Conservation (phyloP, 805 yeast genomes). For the Ogataea pignaliae region DNA sequence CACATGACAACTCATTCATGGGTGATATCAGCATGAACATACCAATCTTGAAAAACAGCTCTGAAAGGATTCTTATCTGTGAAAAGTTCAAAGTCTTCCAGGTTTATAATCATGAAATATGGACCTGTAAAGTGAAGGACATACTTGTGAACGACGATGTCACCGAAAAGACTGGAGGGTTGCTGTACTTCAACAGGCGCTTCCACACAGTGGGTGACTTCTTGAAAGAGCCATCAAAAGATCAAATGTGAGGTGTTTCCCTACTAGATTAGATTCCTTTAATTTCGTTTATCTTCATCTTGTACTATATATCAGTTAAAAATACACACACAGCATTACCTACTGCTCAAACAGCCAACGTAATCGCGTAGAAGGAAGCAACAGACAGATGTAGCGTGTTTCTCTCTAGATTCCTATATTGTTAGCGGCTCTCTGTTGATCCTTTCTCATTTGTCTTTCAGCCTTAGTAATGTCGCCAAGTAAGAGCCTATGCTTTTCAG, state of each 20-base stretch:
- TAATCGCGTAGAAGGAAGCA: no score
- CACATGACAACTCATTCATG: conserved; percentile 8
- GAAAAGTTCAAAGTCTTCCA: conserved; percentile 44
- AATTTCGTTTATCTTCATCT: no score
- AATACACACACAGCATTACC: no score
- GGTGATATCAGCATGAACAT: conserved; percentile 28
- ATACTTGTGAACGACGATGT: conserved; percentile 33
- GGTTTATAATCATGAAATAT: conserved; percentile 84
- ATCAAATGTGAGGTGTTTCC: not conserved
- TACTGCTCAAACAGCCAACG: no score
- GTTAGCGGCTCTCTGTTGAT: conserved; percentile 3
- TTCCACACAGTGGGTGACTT: conserved; percentile 43
- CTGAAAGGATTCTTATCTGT: conserved; percentile 63
- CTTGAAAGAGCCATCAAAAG: conserved; percentile 12
- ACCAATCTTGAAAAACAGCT: conserved; percentile 50
- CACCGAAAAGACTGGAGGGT: conserved; percentile 51
- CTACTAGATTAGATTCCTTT: not conserved
- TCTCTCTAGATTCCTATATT: no score
- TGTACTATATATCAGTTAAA: no score
- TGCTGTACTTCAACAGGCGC: conserved; percentile 57
- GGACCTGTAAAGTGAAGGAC: conserved; percentile 77
- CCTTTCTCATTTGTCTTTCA: conserved; percentile 18
- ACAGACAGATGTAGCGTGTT: no score
- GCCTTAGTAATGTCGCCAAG: conserved; percentile 22
- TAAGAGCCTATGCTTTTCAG: conserved; percentile 21